A percentile compares a stretch with the other conserved stretches of the same genome.
Conservation (phyloP, 2,329 filamentous ascomycete genomes). For the Daldinia eschscholtzii region DNA sequence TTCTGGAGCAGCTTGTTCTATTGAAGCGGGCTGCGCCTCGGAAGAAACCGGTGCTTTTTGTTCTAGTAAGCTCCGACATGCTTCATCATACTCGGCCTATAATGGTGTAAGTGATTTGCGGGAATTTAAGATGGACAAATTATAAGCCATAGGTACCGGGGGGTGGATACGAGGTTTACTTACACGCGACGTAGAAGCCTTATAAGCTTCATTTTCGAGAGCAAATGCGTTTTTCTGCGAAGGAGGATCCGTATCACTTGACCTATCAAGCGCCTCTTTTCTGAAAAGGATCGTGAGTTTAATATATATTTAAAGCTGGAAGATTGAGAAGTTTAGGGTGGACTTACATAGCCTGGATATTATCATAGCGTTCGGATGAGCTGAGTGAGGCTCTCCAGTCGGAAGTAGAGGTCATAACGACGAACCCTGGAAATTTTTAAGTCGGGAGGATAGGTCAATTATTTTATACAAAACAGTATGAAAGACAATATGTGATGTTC, state of each 20-base stretch:
- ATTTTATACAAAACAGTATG: background rate
- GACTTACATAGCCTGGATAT: constrained; percentile 72
- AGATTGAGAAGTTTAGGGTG: constrained; percentile 11
- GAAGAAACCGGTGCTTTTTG: constrained; percentile 47
- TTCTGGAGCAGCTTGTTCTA: constrained; percentile 27
- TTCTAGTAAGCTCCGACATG: constrained; percentile 53
- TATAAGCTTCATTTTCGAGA: constrained; percentile 74
- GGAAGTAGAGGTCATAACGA: constrained; percentile 50
- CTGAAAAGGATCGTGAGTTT: constrained; percentile 41
- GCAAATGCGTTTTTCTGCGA: constrained; percentile 66
- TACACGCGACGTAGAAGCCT: constrained; percentile 69
- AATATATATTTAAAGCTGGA: background rate
- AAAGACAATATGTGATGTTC: background rate
- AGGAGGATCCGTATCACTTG: constrained; percentile 40
- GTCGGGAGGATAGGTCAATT: background rate
- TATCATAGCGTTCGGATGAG: constrained; percentile 72
- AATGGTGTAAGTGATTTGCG: constrained; percentile 20
- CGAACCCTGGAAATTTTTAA: background rate
- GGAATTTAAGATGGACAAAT: background rate
- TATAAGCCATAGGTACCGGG: background rate
- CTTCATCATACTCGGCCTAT: constrained; percentile 70
- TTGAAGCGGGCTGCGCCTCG: constrained; percentile 36
- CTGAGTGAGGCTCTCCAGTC: constrained; percentile 67
- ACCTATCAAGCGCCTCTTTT: constrained; percentile 46
- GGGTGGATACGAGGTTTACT: constrained; percentile 41